Percentiles rank a stretch among this genome's conserved stretches.
phyloP scores from a whole-genome alignment of 805 yeast genomes.

The Yamadazyma philogaea region DNA sequence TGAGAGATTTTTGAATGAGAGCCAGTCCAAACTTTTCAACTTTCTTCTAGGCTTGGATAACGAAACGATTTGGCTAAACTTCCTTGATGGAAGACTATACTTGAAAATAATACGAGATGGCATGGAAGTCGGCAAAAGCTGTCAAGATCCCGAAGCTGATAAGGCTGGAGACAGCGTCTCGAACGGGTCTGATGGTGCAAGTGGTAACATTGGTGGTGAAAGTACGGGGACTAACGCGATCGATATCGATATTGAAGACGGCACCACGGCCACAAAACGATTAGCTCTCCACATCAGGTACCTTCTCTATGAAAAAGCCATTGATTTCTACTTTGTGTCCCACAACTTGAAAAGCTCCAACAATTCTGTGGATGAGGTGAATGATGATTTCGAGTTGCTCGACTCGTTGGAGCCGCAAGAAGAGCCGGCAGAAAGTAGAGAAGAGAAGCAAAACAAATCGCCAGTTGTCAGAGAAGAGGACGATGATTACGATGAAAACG shows the following conservation, averaged over 20 bases:
- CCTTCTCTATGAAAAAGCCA: conserved; percentile 69
- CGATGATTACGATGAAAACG: conserved; percentile 34
- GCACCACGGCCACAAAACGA: conserved; percentile 24
- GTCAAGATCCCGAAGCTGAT: conserved; percentile 8
- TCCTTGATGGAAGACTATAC: conserved; percentile 38
- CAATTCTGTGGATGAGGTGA: conserved; percentile 27
- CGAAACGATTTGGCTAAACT: conserved; percentile 32
- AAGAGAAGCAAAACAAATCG: conserved; percentile 5
- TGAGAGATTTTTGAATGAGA: conserved; percentile 32
- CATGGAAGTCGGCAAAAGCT: background rate
- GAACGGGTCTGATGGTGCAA: background rate
- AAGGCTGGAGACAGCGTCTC: background rate
- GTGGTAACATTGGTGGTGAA: conserved; percentile 16
- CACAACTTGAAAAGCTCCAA: conserved; percentile 19
- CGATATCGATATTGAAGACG: conserved; percentile 47
- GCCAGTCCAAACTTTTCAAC: conserved; percentile 31
- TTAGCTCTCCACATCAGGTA: conserved; percentile 64
- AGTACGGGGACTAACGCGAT: conserved; percentile 11
- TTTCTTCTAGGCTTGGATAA: conserved; percentile 29
- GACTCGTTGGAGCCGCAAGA: conserved; percentile 28
- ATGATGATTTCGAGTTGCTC: conserved; percentile 34
- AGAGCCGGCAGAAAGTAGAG: background rate
- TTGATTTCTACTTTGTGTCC: conserved; percentile 42
- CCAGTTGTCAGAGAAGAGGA: conserved; percentile 31
- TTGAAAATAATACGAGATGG: conserved; percentile 10